A percentile compares a stretch with the other conserved stretches of the same genome.
These are phyloP conservation scores for Asterochloris erici DNA, from an alignment of 139 green algal species.

Conservation along the genomic window DNA sequence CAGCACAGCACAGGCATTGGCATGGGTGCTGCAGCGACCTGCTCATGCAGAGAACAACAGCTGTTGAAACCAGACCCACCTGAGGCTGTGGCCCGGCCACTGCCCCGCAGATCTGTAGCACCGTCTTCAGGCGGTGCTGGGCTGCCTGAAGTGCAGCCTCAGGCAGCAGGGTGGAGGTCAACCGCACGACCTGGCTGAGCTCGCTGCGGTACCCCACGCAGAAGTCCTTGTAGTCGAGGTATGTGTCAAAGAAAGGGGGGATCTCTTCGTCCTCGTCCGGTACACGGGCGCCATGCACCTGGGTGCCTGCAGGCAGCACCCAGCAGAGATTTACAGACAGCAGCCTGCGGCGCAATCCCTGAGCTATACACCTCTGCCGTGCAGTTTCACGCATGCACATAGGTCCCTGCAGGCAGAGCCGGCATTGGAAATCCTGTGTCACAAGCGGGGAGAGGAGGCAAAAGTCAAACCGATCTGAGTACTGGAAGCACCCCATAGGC, in stretches of 20 bases:
- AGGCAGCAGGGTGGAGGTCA: slow-evolving; percentile 34
- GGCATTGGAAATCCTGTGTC: too few relatives aligned
- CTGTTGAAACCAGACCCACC: background rate
- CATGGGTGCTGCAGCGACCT: too few relatives aligned
- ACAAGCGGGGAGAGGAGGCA: too few relatives aligned
- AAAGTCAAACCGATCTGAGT: too few relatives aligned
- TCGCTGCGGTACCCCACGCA: slow-evolving; percentile 36
- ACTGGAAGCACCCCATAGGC: too few relatives aligned
- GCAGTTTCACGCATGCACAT: too few relatives aligned
- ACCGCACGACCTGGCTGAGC: slow-evolving; percentile 30
- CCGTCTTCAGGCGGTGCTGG: slow-evolving; percentile 25
- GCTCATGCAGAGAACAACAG: too few relatives aligned
- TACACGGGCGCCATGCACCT: slow-evolving; percentile 28
- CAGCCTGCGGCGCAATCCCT: too few relatives aligned
- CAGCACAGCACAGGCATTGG: background rate
- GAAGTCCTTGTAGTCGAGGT: slow-evolving; percentile 46
- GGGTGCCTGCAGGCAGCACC: background rate
- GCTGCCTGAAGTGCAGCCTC: slow-evolving; percentile 37
- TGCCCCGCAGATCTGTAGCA: slow-evolving; percentile 9
- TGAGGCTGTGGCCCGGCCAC: background rate
- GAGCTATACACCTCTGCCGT: too few relatives aligned
- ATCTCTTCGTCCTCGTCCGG: slow-evolving; percentile 31
- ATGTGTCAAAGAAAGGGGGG: slow-evolving; percentile 43
- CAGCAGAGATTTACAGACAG: too few relatives aligned
- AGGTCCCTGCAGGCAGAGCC: too few relatives aligned